A percentile compares a stretch with the other conserved stretches of the same genome.
Conservation (phyloP, 2,329 filamentous ascomycete species). For the Exophiala sp. region DNA sequence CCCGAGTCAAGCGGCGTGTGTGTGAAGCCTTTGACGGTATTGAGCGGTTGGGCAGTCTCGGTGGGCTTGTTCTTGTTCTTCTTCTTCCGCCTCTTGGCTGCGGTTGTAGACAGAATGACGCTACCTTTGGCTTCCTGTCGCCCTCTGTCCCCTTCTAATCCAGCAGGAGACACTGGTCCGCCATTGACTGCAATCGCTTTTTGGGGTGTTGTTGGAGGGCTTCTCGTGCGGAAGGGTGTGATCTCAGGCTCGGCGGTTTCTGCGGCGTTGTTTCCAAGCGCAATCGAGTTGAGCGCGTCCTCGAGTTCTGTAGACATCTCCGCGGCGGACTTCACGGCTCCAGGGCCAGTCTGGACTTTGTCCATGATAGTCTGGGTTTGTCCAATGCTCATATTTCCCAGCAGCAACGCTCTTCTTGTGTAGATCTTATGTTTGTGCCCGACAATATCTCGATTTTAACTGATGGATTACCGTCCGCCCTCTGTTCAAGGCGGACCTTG, state of each 20-base stretch:
- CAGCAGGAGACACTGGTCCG: neutral
- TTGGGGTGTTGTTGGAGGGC: conserved; percentile 21
- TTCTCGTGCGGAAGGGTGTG: conserved; percentile 24
- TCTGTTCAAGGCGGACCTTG: conserved; percentile 49
- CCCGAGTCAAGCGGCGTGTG: conserved; percentile 37
- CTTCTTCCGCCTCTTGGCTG: conserved; percentile 40
- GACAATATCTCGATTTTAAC: conserved; percentile 1
- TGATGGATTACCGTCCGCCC: conserved; percentile 48
- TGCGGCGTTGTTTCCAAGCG: conserved; percentile 10
- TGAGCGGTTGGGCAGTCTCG: conserved; percentile 32
- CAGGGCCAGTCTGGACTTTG: conserved; percentile 3
- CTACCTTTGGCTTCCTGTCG: conserved; percentile 28
- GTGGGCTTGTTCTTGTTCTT: conserved; percentile 35
- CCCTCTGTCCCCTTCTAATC: conserved; percentile 18
- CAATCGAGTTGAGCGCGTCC: conserved; percentile 13
- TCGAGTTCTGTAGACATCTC: conserved; percentile 11
- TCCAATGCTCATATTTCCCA: conserved; percentile 18
- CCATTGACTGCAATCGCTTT: conserved; percentile 10
- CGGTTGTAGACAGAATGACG: conserved; percentile 32
- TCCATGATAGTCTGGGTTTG: conserved; percentile 19
- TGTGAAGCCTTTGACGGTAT: conserved; percentile 44
- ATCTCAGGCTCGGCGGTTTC: conserved; percentile 25
- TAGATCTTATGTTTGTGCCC: neutral
- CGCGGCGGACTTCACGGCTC: neutral
- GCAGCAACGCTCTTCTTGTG: neutral